Conservation (phyloP, 2,329 filamentous ascomycete species). For the Neofusicoccum laricinum region DNA sequence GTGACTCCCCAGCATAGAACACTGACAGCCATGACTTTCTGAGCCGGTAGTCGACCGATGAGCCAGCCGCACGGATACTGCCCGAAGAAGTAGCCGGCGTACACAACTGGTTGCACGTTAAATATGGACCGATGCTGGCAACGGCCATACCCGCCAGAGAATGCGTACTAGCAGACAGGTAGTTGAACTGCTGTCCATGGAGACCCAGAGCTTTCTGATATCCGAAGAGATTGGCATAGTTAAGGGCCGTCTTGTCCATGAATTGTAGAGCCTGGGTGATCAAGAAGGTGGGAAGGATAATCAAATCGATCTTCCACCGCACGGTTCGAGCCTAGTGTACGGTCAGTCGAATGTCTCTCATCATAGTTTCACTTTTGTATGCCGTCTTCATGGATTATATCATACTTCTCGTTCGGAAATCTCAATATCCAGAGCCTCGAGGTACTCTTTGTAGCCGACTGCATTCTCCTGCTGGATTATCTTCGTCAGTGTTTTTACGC, state of each 20-base stretch:
- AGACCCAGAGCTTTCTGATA: conserved; percentile 35
- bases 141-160: too few species aligned
- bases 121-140: too few species aligned
- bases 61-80: conserved; percentile 43
- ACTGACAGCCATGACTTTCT: conserved; percentile 33
- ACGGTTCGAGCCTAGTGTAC: conserved; percentile 17
- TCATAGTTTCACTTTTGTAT: neutral
- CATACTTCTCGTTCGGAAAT: conserved; percentile 18
- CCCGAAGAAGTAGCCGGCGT: conserved; percentile 42
- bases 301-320: conserved; percentile 26
- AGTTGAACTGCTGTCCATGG: conserved; percentile 36
- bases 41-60: conserved; percentile 37
- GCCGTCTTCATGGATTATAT: neutral
- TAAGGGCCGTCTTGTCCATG: conserved; percentile 26
- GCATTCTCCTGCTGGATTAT: conserved; percentile 16
- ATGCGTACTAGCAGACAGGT: conserved; percentile 29
- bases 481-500: neutral
- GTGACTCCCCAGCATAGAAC: conserved; percentile 34
- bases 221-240: conserved; percentile 32
- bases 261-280: conserved; percentile 25
- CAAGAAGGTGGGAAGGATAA: conserved; percentile 26
- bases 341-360: neutral
- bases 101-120: conserved; percentile 25
- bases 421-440: conserved; percentile 19
- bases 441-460: conserved; percentile 23